Percentiles rank a stretch among this genome's conserved stretches.
Conservation (phyloP, 345 rosid genomes). For the Dipteronia sinensis region DNA sequence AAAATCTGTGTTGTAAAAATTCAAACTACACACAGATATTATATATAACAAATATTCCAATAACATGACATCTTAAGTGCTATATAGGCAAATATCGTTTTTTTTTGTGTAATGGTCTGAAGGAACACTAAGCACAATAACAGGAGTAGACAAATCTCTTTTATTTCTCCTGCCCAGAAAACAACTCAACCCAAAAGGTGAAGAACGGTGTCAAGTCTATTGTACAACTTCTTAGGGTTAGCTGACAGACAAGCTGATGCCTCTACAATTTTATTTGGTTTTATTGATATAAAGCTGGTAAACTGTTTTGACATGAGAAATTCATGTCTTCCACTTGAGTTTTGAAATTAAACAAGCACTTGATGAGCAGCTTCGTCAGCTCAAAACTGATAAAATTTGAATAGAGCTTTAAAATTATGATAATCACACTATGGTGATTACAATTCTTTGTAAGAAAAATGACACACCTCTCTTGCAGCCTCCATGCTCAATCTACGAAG, state of each 20-base stretch:
- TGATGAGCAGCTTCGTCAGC: neutral
- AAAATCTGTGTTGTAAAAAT: neutral
- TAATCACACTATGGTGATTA: neutral
- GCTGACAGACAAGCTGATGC: neutral
- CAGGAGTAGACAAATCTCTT: neutral
- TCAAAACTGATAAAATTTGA: neutral
- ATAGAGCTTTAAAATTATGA: neutral
- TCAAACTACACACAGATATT: no score
- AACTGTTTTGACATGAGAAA: neutral
- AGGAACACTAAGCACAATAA: neutral
- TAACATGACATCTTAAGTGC: neutral
- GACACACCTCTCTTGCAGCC: constrained; percentile 92
- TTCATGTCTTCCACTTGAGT: neutral
- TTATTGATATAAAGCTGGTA: neutral
- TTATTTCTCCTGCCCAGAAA: neutral
- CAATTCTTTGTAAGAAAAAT: constrained; percentile 10
- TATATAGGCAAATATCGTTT: neutral
- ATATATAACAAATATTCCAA: no score
- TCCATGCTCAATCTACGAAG: constrained; percentile 99
- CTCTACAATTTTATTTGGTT: neutral
- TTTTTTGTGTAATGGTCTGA: neutral
- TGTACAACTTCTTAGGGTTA: neutral
- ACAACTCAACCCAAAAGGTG: neutral
- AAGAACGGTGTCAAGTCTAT: neutral
- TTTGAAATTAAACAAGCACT: neutral